A percentile compares a stretch with the other conserved stretches of the same genome.
phyloP scores from a whole-genome alignment of 2,329 filamentous ascomycete genomes.

The Fusarium citri region DNA sequence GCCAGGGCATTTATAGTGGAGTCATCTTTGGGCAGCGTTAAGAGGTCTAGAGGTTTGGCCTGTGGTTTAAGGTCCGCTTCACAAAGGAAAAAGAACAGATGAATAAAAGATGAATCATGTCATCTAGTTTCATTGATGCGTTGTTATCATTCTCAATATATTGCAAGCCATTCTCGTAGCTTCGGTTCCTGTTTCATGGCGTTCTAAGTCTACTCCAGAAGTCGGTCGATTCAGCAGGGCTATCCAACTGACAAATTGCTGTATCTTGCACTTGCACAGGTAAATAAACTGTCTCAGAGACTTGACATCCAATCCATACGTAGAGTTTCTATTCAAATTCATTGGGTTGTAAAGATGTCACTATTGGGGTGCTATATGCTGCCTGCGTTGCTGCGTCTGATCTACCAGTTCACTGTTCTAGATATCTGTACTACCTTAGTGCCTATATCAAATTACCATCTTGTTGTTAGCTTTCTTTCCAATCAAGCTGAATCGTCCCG shows the following conservation, averaged over 20 bases:
- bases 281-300: neutral
- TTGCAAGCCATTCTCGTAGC: rapidly evolving
- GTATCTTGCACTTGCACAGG: neutral
- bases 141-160: neutral
- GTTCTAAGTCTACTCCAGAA: neutral
- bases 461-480: neutral
- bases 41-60: slow-evolving; percentile 6
- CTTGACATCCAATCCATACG: neutral
- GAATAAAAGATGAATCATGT: neutral
- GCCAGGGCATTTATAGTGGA: slow-evolving; percentile 1
- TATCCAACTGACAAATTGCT: neutral
- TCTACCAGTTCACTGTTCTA: neutral
- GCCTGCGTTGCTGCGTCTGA: rapidly evolving
- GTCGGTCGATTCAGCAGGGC: neutral
- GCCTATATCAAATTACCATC: neutral
- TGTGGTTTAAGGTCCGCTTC: neutral
- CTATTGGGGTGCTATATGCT: neutral
- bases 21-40: slow-evolving; percentile 11
- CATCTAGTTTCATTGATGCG: neutral
- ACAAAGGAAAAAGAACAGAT: neutral
- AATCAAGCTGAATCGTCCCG: neutral
- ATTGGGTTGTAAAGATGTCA: too few species aligned
- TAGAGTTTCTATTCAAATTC: neutral
- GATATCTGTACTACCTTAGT: neutral
- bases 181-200: neutral